phyloP scores from a whole-genome alignment of 129 eudicot species.

The Mikania micrantha region DNA sequence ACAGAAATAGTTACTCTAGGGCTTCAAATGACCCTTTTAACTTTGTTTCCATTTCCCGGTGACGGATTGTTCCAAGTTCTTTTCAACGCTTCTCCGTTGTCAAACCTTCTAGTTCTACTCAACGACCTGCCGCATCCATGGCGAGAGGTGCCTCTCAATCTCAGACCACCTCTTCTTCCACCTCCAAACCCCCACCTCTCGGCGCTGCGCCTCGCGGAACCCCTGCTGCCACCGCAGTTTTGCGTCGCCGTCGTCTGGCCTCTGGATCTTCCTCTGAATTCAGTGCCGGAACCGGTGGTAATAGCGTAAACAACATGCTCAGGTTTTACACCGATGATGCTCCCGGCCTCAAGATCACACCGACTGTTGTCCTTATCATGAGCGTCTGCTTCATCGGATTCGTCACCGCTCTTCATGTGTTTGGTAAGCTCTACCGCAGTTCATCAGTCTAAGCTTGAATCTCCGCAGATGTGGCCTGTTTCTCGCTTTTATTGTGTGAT shows the following conservation, averaged over 20 bases:
- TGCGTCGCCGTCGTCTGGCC: slow-evolving; percentile 57
- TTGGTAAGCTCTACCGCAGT: slow-evolving; percentile 68
- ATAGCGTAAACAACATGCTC: slow-evolving; percentile 53
- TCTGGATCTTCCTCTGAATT: slow-evolving; percentile 24
- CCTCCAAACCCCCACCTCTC: slow-evolving; percentile 43
- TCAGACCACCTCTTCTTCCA: slow-evolving; percentile 43
- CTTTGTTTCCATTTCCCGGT: too few relatives aligned
- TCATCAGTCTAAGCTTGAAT: slow-evolving; percentile 35
- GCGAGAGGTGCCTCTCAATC: slow-evolving; percentile 72
- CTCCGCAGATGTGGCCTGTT: slow-evolving; percentile 2
- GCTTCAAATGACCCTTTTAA: too few relatives aligned
- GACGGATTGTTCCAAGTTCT: too few relatives aligned
- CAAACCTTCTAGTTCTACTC: slow-evolving; percentile 8
- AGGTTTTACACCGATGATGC: too few relatives aligned
- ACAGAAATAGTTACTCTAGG: too few relatives aligned
- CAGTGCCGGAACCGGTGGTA: slow-evolving; percentile 9
- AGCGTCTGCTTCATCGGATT: slow-evolving; percentile 75
- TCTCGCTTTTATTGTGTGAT: slow-evolving; percentile 6
- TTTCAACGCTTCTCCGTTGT: not conserved
- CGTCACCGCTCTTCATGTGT: slow-evolving; percentile 73
- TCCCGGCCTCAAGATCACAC: slow-evolving; percentile 69
- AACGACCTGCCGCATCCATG: slow-evolving; percentile 24
- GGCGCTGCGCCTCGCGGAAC: slow-evolving; percentile 60
- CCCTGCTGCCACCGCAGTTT: slow-evolving; percentile 65
- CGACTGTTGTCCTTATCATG: slow-evolving; percentile 70